Evolutionary conservation across 345 rosid genomes (phyloP), one percentile per base, ranked within the genome.

Genomic region (Lenwebbia sp.): DNA sequence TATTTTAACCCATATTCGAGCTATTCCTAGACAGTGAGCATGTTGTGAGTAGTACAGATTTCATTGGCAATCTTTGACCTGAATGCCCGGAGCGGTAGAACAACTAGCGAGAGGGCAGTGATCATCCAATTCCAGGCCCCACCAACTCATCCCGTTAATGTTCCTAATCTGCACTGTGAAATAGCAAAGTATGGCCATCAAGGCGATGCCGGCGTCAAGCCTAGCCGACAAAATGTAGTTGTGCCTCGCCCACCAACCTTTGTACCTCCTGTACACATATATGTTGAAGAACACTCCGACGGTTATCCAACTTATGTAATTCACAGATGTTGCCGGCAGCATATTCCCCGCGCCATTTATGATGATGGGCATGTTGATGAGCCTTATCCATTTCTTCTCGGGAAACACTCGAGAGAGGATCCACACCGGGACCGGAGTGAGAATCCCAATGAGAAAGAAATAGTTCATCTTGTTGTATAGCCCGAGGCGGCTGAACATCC

Each of bases 201-300:
- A 93, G n/a, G 94, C 93, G 25, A 92, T 91, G 4, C 94, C 94
- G 2, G 92, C 93, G 86, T 93, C 95, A 19, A 91, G 87, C 19
- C 92, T 92, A 5, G 92, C 93, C 13, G 93, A 89, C n/a, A 93
- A 50, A 17, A 92, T 88, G 50, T 90, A 91, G 86, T 89, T 91
- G 49, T 90, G 91, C 56, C 93, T 87, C 10, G 91, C 93, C 94
- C 95, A 93, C 95, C 94, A 93, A 5, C 84, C 88, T 85, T 85
- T 90, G 84, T 83, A 90, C 70, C 86, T 90, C 30, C 84, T 76
- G 87, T 87, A 92, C 13, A 90, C 40, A 47, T 47, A 87, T 23
- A 83, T 54, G 87, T 92, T 89, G 90, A 90, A 92, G 90, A 90
- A 85, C n/a, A 89, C 30, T 11, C 91, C 91, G 0, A 91, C 89